Evolutionary conservation across 306 rosid species (phyloP), one percentile per base, ranked within the genome.

Genomic region (Vachellia collinsii): DNA sequence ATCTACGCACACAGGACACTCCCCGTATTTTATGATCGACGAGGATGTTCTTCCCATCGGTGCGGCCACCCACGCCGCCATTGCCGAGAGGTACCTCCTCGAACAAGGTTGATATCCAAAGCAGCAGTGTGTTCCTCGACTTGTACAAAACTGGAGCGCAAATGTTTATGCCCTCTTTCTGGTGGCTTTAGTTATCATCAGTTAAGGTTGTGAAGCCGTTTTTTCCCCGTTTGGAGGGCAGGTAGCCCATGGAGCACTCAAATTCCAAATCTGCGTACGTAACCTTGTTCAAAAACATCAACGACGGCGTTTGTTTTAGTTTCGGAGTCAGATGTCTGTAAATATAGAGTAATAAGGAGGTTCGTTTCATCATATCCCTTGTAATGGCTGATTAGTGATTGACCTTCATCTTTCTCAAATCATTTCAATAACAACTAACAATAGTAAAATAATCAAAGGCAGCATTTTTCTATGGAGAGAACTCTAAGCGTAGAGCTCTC

Each of bases 11-110:
- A 29, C 97, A 0, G 98, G 97, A 3, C 98, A 94, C 82, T 94
- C 98, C 2, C 97, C 98, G 11, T 81, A 92, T 78, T 94, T 94
- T 75, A 92, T 87, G 94, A 92, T 94, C 17, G 98, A 94, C 17
- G 98, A 92, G 82, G 92, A 94, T 4, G 91, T 80, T 80, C 88
- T 94, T 0, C 97, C 97, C 3, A 69, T 84, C 4, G 98, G 97
- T 0, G 98, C 97, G 14, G 94, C 97, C 5, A 80, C 84, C 77
- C 97, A 92, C 48, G 97, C 98, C 70, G 88, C 90, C 72, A 89
- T 94, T 47, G 97, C 97, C 23, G 98, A 94, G 82, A 91, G 98
- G 77, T 94, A 91, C 87, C 97, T 92, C 80, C 85, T 79, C 62
- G 89, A 94, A 79, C 92, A 70, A 14, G 68, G 79, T 5, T 82